phyloP scores from a whole-genome alignment of 768 basidiomycete genomes.

The Guyanaporus albipodus region DNA sequence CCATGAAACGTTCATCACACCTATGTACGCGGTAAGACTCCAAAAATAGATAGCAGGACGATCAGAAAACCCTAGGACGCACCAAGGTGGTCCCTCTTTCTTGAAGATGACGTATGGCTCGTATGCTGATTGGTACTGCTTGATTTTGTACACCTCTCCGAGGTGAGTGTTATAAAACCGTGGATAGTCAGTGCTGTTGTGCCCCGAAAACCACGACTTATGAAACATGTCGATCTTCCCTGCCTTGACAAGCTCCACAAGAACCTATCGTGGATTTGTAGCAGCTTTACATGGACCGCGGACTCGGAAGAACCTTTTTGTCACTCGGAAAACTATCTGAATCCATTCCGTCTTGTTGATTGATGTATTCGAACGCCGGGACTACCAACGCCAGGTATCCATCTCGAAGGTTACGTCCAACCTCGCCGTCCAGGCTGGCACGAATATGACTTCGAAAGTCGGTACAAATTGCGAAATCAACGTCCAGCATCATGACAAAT shows the following conservation, averaged over 20 bases:
- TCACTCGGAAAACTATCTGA: slow-evolving; percentile 57
- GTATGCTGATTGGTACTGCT: slow-evolving; percentile 76
- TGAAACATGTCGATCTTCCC: slow-evolving; percentile 73
- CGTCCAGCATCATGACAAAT: slow-evolving; percentile 87
- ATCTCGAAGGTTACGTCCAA: slow-evolving; percentile 42
- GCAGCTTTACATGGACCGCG: neutral
- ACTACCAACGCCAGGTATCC: slow-evolving; percentile 73
- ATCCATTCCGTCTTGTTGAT: slow-evolving; percentile 60
- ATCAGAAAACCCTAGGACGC: slow-evolving; percentile 12
- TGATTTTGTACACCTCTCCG: slow-evolving; percentile 72
- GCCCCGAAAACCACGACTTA: slow-evolving; percentile 70
- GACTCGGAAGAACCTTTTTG: slow-evolving; percentile 48
- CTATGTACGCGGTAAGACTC: slow-evolving; percentile 38
- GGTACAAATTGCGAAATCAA: slow-evolving; percentile 84
- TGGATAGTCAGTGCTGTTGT: slow-evolving; percentile 76
- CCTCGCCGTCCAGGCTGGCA: slow-evolving; percentile 32
- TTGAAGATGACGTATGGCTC: slow-evolving; percentile 87
- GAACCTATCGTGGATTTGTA: slow-evolving; percentile 34
- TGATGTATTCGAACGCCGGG: slow-evolving; percentile 79
- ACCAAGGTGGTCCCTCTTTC: slow-evolving; percentile 76
- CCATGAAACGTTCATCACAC: slow-evolving; percentile 90
- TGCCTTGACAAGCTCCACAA: slow-evolving; percentile 55
- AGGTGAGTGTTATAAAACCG: slow-evolving; percentile 57
- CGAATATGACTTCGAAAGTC: slow-evolving; percentile 64
- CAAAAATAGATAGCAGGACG: neutral